Evolutionary conservation across 345 rosid genomes (phyloP), one percentile per base, ranked within the genome.

Genomic region (Populus pruinosa): DNA sequence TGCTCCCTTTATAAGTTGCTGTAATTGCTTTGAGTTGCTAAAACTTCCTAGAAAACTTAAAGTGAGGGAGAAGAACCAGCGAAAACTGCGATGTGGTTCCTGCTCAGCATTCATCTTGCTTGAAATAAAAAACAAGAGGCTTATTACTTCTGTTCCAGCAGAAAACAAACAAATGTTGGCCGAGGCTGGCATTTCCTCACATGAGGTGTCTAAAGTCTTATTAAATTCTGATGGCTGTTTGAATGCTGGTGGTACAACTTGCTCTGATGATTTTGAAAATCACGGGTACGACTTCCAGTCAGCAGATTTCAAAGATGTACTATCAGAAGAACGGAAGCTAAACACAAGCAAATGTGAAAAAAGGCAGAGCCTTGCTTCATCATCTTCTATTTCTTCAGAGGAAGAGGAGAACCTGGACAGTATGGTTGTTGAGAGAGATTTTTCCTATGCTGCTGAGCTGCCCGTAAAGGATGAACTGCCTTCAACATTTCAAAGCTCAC

Each of bases 11-110:
- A 41, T 82, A 41, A 35, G 76, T 17, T 82, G 85, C 63, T 56
- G 12, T 70, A 67, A 65, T 44, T 82, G 85, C 67, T 78, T 78
- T 66, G 79, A 75, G 74, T 55, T 70, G 27, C 76, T 82, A 18
- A 78, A 70, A 55, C 69, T 82, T 31, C 82, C 85, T 38, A 63
- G 36, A 67, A 69, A 69, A n/a, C 56, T 73, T 27, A n/a, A 41
- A 41, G 6, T 5, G 3, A 69, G 47, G 76, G 78, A 41, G n/a
- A 66, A 55, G 31, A 64, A 50, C 44, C 72, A 20, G 70, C 79
- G 4, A 67, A 82, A 82, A 25, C n/a, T 82, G 62, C 71, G 29
- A 75, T 82, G 85, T 53, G 82, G 85, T 39, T 62, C 82, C 65
- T 82, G 85, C 78, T 82, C 76, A n/a, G 56, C 18, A 20, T 36